These are phyloP conservation scores for Thalassiosira profunda DNA, from an alignment of 108 stramenopile species.

Conservation along the genomic window DNA sequence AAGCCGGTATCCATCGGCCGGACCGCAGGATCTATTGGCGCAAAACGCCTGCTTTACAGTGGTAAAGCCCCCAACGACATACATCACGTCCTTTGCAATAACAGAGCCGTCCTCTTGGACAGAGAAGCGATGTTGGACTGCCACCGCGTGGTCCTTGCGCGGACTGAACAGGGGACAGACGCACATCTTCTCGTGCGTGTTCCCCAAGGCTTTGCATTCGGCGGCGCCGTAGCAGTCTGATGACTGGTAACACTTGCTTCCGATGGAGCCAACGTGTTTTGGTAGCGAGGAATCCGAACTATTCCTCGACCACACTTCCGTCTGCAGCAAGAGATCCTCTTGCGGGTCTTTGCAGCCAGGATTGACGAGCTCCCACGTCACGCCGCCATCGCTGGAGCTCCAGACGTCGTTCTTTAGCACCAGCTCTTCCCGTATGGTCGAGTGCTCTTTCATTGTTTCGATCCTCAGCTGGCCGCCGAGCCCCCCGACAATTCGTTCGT, in stretches of 20 bases:
- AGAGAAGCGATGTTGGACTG: slow-evolving; percentile 56
- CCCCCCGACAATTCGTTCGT: slow-evolving; percentile 59
- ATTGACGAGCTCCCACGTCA: slow-evolving; percentile 67
- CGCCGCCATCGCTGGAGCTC: slow-evolving; percentile 69
- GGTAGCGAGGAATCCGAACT: slow-evolving; percentile 16
- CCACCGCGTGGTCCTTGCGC: slow-evolving; percentile 64
- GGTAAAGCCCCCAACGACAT: slow-evolving; percentile 76
- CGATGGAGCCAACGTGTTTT: slow-evolving; percentile 31
- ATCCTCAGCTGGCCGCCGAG: slow-evolving; percentile 46
- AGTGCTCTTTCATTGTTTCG: slow-evolving; percentile 37
- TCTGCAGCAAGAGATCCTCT: slow-evolving; percentile 49
- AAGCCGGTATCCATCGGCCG: slow-evolving; percentile 57
- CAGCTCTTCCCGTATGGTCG: slow-evolving; percentile 53
- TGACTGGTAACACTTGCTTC: slow-evolving; percentile 37
- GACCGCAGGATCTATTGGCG: slow-evolving; percentile 69
- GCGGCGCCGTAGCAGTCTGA: slow-evolving; percentile 64
- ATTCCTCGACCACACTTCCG: slow-evolving; percentile 51
- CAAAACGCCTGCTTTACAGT: slow-evolving; percentile 56
- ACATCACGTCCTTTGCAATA: slow-evolving; percentile 55
- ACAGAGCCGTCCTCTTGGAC: slow-evolving; percentile 27
- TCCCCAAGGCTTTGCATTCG: slow-evolving; percentile 49
- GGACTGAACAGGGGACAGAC: slow-evolving; percentile 82
- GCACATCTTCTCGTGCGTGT: slow-evolving; percentile 54
- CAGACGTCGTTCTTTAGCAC: slow-evolving; percentile 85
- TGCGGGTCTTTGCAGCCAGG: slow-evolving; percentile 71